Base-by-base conservation (phyloP, 176 grass and related monocot species). In the Carex parvula region DNA sequence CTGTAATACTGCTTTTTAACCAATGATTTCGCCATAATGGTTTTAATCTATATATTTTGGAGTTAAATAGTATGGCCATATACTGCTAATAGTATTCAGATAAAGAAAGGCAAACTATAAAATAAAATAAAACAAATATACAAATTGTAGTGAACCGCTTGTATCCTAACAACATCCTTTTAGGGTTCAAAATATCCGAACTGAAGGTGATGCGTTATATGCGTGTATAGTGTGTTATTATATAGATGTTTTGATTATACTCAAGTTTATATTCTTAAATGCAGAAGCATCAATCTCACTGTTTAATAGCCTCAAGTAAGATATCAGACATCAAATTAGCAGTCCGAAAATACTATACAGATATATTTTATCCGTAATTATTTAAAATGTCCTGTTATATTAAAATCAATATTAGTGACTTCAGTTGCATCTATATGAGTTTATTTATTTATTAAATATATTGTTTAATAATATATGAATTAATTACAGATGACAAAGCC, bases 321-420 rank as follows among this genome's bases (percentile, higher is more conserved):
- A 16, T 42, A 54, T 55, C 46, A 55, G 13, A 55, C 8, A 76
- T 76, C 48, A 76, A 39, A 39, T 39, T 39, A 39, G 37, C 37
- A 39, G 37, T 39, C 37, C 5, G 0, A 39, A 39, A 39, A 39
- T 39, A 39, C 37, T 39, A 39, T 54, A 76, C 21, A 22, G 41
- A 72, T n/a, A 72, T 72, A 41, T 42, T 50, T 72, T 72, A 72
- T 72, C 37, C 15, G 39, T 70, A 37, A 71, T 71, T 71, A 20
- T 71, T 44, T 4, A 37, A 71, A 20, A 4, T 71, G 68, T 11
- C 3, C n/a, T 72, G 3, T 72, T 20, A 21, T 44, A 32, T 44
- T 44, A 8, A 41, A n/a, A n/a, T n/a, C n/a, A n/a, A n/a, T n/a
- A n/a, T n/a, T n/a, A n/a, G n/a, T n/a, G n/a, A n/a, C n/a, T n/a